A percentile compares a stretch with the other conserved stretches of the same genome.
Conservation (phyloP, 2,329 filamentous ascomycete genomes). For the Phymatotrichopsis omnivora region DNA sequence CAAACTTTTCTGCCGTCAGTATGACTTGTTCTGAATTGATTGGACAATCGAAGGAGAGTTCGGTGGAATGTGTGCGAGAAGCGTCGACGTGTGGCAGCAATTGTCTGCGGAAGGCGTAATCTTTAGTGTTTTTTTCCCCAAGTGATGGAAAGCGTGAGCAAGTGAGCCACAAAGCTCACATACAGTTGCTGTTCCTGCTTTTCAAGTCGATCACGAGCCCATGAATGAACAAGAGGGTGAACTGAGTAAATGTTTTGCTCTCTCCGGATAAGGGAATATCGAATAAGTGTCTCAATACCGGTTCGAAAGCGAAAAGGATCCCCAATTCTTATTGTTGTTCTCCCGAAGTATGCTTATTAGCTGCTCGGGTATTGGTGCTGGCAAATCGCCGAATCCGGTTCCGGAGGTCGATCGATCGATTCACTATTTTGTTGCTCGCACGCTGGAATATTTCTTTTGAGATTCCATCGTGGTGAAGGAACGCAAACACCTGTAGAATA, state of each 20-base stretch:
- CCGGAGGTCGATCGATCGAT: too few relatives aligned
- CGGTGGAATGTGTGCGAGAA: background rate
- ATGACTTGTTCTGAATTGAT: background rate
- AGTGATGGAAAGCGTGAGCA: too few relatives aligned
- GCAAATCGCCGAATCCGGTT: background rate
- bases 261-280: background rate
- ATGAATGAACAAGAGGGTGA: background rate
- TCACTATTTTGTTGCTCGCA: background rate
- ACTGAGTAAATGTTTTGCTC: background rate
- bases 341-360: too few relatives aligned
- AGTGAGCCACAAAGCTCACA: background rate
- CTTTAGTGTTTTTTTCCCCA: too few relatives aligned
- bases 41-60: background rate
- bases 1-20: background rate
- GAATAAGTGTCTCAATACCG: background rate
- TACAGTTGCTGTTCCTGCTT: background rate
- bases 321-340: background rate
- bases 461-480: slow-evolving; percentile 1
- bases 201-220: background rate
- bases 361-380: background rate
- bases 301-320: background rate
- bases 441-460: slow-evolving; percentile 6
- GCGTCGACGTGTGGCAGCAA: background rate
- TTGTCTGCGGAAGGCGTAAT: background rate
- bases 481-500: slow-evolving; percentile 1